A percentile compares a stretch with the other conserved stretches of the same genome.
These are phyloP conservation scores for Chaetomium fimeti DNA, from an alignment of 495 filamentous ascomycete species.

Conservation along the genomic window DNA sequence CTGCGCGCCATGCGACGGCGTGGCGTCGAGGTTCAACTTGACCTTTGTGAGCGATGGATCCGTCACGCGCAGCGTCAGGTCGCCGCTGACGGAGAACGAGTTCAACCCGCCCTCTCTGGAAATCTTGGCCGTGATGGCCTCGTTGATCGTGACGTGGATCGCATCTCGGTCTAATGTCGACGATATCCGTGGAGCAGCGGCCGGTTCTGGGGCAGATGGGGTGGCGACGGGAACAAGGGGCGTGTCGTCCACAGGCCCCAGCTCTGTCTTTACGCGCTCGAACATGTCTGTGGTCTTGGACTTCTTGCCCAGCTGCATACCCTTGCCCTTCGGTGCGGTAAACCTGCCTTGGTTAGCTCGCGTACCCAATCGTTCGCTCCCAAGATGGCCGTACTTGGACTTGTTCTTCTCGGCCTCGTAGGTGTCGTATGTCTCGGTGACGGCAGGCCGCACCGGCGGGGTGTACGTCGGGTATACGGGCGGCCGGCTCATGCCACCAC, in stretches of 20 bases:
- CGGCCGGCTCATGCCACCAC: slow-evolving; percentile 59
- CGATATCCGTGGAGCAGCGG: slow-evolving; percentile 59
- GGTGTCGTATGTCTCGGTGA: slow-evolving; percentile 80
- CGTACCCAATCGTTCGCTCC: not conserved
- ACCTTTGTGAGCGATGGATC: slow-evolving; percentile 85
- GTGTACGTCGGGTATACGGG: slow-evolving; percentile 88
- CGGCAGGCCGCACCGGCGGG: slow-evolving; percentile 67
- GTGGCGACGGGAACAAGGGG: slow-evolving; percentile 72
- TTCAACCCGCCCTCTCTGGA: slow-evolving; percentile 81
- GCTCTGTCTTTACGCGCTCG: slow-evolving; percentile 85
- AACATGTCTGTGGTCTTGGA: slow-evolving; percentile 96
- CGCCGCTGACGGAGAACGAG: slow-evolving; percentile 83
- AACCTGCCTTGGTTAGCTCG: slow-evolving; percentile 39
- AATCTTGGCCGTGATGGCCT: slow-evolving; percentile 82
- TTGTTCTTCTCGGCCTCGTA: slow-evolving; percentile 98
- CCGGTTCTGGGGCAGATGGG: slow-evolving; percentile 54
- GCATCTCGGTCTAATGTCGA: slow-evolving; percentile 71
- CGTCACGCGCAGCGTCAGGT: slow-evolving; percentile 82
- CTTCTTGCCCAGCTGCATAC: slow-evolving; percentile 98
- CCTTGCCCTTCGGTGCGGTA: slow-evolving; percentile 79
- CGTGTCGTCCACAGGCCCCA: slow-evolving; percentile 71
- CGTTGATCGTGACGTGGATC: slow-evolving; percentile 81
- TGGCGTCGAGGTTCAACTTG: slow-evolving; percentile 73
- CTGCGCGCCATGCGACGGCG: slow-evolving; percentile 73
- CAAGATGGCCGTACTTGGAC: slow-evolving; percentile 60